These are phyloP conservation scores for Phaeosphaeria sp. DNA, from an alignment of 2,329 filamentous ascomycete genomes.

Conservation along the genomic window DNA sequence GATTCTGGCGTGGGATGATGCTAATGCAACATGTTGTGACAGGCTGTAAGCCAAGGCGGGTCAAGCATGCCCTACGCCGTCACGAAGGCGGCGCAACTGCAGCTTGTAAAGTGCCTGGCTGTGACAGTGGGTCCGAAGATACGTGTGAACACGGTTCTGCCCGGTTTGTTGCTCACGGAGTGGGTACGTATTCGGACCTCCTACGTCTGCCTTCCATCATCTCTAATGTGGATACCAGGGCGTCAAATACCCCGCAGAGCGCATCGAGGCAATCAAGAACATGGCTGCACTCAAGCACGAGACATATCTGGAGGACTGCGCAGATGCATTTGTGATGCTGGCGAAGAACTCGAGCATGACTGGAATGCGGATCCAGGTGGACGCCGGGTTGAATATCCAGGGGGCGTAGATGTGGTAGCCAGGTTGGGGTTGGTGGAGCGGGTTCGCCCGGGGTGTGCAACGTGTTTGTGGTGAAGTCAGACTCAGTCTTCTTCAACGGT, in stretches of 20 bases:
- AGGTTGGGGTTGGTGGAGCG: too few species aligned
- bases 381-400: slow-evolving; percentile 44
- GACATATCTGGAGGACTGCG: slow-evolving; percentile 62
- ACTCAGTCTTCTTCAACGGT: slow-evolving; percentile 43
- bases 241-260: slow-evolving; percentile 63
- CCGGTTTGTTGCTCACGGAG: slow-evolving; percentile 68
- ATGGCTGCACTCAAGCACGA: slow-evolving; percentile 66
- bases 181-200: slow-evolving; percentile 30
- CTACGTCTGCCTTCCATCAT: background rate
- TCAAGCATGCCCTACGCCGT: slow-evolving; percentile 75
- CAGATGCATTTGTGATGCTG: slow-evolving; percentile 61
- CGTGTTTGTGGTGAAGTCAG: too few species aligned
- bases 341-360: slow-evolving; percentile 62
- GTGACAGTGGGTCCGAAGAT: slow-evolving; percentile 68
- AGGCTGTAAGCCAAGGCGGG: slow-evolving; percentile 60
- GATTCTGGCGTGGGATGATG: background rate
- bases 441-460: too few species aligned
- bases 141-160: slow-evolving; percentile 70
- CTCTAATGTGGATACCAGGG: slow-evolving; percentile 49
- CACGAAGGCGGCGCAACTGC: slow-evolving; percentile 76
- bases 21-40: slow-evolving; percentile 4
- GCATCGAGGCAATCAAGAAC: slow-evolving; percentile 61
- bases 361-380: slow-evolving; percentile 54
- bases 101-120: slow-evolving; percentile 71
- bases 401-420: too few species aligned